These are phyloP conservation scores for Rhodotorula sp. DNA, from an alignment of 1,284 basidiomycete species.

Conservation along the genomic window DNA sequence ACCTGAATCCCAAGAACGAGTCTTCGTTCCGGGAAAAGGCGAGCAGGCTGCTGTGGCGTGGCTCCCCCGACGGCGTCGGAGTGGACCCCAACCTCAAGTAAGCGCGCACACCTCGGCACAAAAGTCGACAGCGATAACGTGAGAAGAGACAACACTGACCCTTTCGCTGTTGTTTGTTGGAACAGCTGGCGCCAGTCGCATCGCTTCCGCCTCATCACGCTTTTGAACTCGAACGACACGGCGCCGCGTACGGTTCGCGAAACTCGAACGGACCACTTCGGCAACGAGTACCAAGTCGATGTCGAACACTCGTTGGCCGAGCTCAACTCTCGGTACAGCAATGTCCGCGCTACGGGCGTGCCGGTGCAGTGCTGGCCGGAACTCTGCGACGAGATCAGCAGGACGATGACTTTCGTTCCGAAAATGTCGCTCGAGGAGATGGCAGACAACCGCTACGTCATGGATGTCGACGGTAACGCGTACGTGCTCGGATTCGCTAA, in stretches of 20 bases:
- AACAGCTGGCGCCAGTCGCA: conserved; percentile 8
- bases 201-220: conserved; percentile 16
- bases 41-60: conserved; percentile 50
- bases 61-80: conserved; percentile 50
- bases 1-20: conserved; percentile 31
- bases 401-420: conserved; percentile 3
- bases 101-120: conserved; percentile 3
- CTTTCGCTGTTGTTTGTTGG: neutral
- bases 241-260: conserved; percentile 3
- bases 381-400: conserved; percentile 19
- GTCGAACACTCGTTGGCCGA: conserved; percentile 10
- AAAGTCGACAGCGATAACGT: too few relatives aligned
- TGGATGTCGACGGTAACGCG: conserved; percentile 54
- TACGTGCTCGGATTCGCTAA: neutral
- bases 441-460: conserved; percentile 49
- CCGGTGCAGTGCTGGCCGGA: conserved; percentile 19
- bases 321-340: conserved; percentile 20
- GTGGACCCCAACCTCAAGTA: conserved; percentile 11
- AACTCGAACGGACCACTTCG: conserved; percentile 5
- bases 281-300: conserved; percentile 21
- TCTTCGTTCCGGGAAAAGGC: conserved; percentile 51
- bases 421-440: conserved; percentile 21
- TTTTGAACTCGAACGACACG: conserved; percentile 9
- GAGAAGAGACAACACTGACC: too few relatives aligned
- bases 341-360: conserved; percentile 9